These are phyloP conservation scores for Megacollybia marginata DNA, from an alignment of 768 basidiomycete species.

Conservation along the genomic window DNA sequence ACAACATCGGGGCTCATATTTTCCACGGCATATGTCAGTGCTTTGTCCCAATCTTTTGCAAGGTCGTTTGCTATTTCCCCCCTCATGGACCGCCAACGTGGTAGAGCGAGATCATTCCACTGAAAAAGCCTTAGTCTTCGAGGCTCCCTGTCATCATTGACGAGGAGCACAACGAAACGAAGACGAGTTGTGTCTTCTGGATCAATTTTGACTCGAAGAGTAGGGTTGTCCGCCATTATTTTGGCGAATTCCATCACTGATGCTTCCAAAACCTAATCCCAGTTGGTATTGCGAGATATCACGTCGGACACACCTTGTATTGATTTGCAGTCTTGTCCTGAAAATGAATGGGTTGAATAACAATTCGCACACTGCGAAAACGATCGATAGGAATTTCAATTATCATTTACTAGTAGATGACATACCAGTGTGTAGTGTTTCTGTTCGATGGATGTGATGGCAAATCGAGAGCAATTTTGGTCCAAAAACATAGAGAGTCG, in stretches of 20 bases:
- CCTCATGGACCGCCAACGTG: not conserved
- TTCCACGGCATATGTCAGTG: too few species aligned
- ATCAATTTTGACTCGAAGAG: not conserved
- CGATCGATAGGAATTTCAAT: not conserved
- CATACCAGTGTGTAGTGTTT: not conserved
- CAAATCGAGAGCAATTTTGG: not conserved
- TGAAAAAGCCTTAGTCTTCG: not conserved
- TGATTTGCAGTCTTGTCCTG: not conserved
- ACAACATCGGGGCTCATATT: too few species aligned
- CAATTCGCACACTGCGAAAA: not conserved
- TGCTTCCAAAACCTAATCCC: not conserved
- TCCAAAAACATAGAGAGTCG: not conserved
- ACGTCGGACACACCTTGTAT: not conserved
- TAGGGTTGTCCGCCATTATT: not conserved
- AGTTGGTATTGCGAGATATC: not conserved
- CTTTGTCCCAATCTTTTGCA: too few species aligned
- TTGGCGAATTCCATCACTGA: not conserved
- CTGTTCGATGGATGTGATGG: not conserved
- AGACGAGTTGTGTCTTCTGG: not conserved
- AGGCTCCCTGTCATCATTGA: not conserved
- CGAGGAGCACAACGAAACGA: not conserved
- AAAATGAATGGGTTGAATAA: not conserved
- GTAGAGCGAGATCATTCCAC: not conserved
- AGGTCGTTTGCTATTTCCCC: constrained; percentile 4
- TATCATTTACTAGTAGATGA: not conserved